phyloP scores from a whole-genome alignment of 305 asterid species.

The Ilex paraguariensis region DNA sequence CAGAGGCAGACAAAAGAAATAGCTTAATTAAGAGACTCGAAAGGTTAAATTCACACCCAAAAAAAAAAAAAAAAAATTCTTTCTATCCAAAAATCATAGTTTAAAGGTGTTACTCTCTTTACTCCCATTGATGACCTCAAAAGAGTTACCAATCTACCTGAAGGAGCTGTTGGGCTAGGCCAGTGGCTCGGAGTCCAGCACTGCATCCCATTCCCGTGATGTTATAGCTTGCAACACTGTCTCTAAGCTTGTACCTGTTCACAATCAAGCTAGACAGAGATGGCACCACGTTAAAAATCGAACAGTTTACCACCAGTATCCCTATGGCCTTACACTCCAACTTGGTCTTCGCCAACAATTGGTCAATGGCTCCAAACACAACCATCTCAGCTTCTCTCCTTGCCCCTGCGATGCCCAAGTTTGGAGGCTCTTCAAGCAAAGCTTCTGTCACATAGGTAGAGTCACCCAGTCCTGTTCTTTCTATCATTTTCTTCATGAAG shows the following conservation, averaged over 20 bases:
- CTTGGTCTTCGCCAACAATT: conserved; percentile 16
- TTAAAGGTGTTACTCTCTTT: too few species aligned
- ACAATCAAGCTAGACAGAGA: conserved; percentile 22
- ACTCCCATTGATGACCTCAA: too few species aligned
- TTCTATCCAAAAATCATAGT: too few species aligned
- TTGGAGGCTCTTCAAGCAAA: background rate
- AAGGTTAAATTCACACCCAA: too few species aligned
- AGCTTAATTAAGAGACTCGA: too few species aligned
- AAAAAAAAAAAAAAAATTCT: too few species aligned
- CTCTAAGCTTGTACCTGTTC: conserved; percentile 22
- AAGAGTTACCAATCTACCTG: conserved; percentile 6
- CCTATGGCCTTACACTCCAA: conserved; percentile 18
- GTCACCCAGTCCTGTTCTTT: conserved; percentile 13
- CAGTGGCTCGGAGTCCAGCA: conserved; percentile 25
- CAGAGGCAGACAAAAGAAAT: too few species aligned
- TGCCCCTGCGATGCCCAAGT: conserved; percentile 9
- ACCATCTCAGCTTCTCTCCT: conserved; percentile 26
- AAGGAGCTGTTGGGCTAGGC: conserved; percentile 25
- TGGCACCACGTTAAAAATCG: conserved; percentile 15
- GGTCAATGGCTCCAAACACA: conserved; percentile 31
- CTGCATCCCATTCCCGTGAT: conserved; percentile 34
- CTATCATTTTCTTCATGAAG: conserved; percentile 13
- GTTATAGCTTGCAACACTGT: conserved; percentile 20
- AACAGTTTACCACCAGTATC: conserved; percentile 25
- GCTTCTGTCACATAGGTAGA: conserved; percentile 17